phyloP scores from a whole-genome alignment of 345 rosid genomes.

The Brassica carinata region DNA sequence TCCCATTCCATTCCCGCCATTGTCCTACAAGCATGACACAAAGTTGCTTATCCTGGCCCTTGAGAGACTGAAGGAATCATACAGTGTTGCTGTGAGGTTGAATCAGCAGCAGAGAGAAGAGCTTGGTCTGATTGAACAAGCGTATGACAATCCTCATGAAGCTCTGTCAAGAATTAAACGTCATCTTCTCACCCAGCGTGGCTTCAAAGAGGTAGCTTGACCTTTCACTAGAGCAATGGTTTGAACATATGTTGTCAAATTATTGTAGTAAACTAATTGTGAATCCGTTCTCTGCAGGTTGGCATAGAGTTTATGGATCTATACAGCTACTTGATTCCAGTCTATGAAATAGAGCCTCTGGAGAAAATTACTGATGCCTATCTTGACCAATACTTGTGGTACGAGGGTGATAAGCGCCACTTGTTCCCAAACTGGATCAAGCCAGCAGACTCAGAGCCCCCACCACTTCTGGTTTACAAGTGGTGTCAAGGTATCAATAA shows the following conservation, averaged over 20 bases:
- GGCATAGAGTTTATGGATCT: conserved; percentile 99
- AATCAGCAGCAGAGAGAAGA: conserved; percentile 98
- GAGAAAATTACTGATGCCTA: conserved; percentile 99
- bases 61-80: conserved; percentile 97
- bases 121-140: conserved; percentile 98
- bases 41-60: conserved; percentile 95
- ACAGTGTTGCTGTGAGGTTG: conserved; percentile 98
- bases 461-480: conserved; percentile 95
- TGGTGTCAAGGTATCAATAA: conserved; percentile 99
- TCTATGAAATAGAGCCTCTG: conserved; percentile 97
- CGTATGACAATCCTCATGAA: conserved; percentile 99
- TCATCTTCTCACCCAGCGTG: conserved; percentile 98
- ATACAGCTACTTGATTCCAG: conserved; percentile 97
- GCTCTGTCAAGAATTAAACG: conserved; percentile 97
- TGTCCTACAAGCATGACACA: conserved; percentile 98
- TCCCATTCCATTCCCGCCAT: conserved; percentile 97
- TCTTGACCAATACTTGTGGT: conserved; percentile 99
- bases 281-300: conserved; percentile 57
- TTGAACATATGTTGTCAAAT: background rate
- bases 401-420: conserved; percentile 99
- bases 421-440: conserved; percentile 99
- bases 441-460: conserved; percentile 99
- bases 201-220: conserved; percentile 83
- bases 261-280: conserved; percentile 4
- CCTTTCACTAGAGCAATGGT: conserved; percentile 11